These are phyloP conservation scores for Pochonia chlamydosporia DNA, from an alignment of 2,329 filamentous ascomycete species.

Conservation along the genomic window DNA sequence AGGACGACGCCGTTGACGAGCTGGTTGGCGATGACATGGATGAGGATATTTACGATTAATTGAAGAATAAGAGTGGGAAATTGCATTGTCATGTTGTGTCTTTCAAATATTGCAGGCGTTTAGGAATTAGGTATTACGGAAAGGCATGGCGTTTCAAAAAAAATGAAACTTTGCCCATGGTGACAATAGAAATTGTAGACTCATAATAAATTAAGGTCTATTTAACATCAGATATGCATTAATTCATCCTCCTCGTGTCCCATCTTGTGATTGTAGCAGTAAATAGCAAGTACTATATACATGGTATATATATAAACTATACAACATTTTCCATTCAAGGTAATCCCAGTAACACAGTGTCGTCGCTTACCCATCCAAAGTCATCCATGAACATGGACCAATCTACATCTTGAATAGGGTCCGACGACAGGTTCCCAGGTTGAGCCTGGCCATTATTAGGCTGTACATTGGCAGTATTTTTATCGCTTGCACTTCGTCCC, in stretches of 20 bases:
- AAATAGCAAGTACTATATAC: neutral
- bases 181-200: no score
- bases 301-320: neutral
- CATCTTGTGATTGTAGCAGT: neutral
- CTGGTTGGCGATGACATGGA: conserved; percentile 55
- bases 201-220: no score
- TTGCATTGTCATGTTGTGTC: no score
- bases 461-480: conserved; percentile 3
- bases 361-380: conserved; percentile 37
- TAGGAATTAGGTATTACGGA: neutral
- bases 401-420: conserved; percentile 39
- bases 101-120: neutral
- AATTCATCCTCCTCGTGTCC: neutral
- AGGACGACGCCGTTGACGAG: conserved; percentile 70
- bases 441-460: conserved; percentile 14
- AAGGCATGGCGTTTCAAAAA: neutral
- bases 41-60: conserved; percentile 46
- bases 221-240: neutral
- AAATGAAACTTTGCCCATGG: neutral
- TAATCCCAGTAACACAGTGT: conserved; percentile 23
- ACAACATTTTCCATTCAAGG: conserved; percentile 10
- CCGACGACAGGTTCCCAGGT: conserved; percentile 17
- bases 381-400: conserved; percentile 47
- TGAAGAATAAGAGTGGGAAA: neutral
- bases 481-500: neutral